Evolutionary conservation across 176 grass and related monocot species (phyloP), one percentile per base, ranked within the genome.

Genomic region (Bothriochloa decipiens): DNA sequence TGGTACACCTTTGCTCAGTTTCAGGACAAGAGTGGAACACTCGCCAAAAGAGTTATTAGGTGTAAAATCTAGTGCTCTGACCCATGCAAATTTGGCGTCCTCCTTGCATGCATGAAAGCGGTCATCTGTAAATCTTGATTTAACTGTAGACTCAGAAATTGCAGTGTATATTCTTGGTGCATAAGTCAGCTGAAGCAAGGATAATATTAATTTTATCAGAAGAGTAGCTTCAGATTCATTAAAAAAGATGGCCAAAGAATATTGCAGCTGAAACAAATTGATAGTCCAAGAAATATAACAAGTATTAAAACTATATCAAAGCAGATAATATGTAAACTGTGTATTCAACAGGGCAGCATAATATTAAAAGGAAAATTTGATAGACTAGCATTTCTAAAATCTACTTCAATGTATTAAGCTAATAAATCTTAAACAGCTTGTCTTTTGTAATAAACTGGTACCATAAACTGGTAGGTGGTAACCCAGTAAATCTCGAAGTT

Each of bases 51-150:
- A 89, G 26, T 68, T 63, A 68, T 98, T 93, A 20, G 49, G 66
- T 65, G 96, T 90, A 74, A 95, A 95, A 98, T 98, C 96, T 70
- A 88, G 64, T 79, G 91, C 53, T 61, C 96, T 94, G 67, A 93
- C 90, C 96, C 91, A 95, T 15, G 87, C 72, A 77, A 88, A 94
- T 25, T 95, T 85, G 35, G 50, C 82, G 32, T 89, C 89, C 87
- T 89, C 95, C 84, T 86, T 93, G 83, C 80, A 93, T 76, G 89
- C 87, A 87, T 86, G 84, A 89, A 92, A 98, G 43, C 91, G 89
- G 43, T 92, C 86, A 78, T 88, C 89, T 37, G 58, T 81, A 78
- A 93, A 93, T 73, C 83, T 98, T 81, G 91, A 87, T 75, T 68
- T 87, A 78, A 85, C 85, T 52, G 75, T 83, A 22, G 77, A 70